phyloP scores from a whole-genome alignment of 2,329 filamentous ascomycete species.

The Phialocephala sp. region DNA sequence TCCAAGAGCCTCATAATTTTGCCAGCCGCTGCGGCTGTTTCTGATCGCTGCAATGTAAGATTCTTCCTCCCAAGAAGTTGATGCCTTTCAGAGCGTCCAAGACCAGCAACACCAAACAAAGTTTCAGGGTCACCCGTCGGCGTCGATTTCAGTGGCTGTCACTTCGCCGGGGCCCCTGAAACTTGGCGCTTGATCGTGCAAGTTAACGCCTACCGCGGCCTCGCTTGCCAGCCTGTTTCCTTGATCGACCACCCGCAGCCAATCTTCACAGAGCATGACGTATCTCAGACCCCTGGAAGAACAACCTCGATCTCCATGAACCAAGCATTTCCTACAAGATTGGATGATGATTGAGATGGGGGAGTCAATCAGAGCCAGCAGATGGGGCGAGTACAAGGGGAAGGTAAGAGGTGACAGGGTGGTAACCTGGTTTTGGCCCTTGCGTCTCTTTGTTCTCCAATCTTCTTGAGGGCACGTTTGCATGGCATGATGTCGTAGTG shows the following conservation, averaged over 20 bases:
- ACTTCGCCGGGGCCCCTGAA: not conserved
- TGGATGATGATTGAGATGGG: slow-evolving; percentile 1
- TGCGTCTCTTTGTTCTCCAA: not conserved
- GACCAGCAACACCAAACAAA: not conserved
- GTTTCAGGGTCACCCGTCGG: not conserved
- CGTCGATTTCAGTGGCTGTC: not conserved
- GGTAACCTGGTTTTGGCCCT: slow-evolving; percentile 4
- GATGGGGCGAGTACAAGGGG: not conserved
- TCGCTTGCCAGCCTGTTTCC: slow-evolving; percentile 20
- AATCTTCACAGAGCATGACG: slow-evolving; percentile 8
- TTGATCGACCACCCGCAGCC: slow-evolving; percentile 10
- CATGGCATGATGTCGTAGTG: slow-evolving; percentile 21
- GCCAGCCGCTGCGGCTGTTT: not conserved
- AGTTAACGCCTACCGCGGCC: not conserved
- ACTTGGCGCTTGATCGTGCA: slow-evolving; percentile 1
- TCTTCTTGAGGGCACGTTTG: not conserved
- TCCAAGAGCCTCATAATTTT: not conserved
- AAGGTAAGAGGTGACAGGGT: slow-evolving; percentile 2
- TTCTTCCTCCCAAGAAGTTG: not conserved
- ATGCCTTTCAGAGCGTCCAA: slow-evolving; percentile 7
- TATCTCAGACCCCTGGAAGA: slow-evolving; percentile 1
- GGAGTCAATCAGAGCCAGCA: slow-evolving; percentile 10
- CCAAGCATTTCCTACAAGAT: slow-evolving; percentile 5
- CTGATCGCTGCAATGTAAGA: not conserved
- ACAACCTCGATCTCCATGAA: not conserved